These are phyloP conservation scores for Calonectria crousiana DNA, from an alignment of 2,329 filamentous ascomycete species.

Conservation along the genomic window DNA sequence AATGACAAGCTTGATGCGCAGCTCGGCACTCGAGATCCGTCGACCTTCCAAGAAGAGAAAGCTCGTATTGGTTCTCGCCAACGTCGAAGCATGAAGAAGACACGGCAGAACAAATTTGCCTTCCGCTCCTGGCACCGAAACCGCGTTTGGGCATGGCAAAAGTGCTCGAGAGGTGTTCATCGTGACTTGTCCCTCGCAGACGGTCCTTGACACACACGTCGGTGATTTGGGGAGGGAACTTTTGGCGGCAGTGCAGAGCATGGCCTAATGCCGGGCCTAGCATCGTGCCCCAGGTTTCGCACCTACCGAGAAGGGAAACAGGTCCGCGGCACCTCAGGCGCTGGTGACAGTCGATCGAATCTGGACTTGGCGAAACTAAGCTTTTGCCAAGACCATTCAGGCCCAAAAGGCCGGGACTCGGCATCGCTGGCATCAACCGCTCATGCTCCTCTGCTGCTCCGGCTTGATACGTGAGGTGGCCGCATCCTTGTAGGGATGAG, in stretches of 20 bases:
- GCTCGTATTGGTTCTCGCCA: background rate
- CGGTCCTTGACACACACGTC: background rate
- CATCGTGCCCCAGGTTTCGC: background rate
- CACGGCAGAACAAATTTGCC: background rate
- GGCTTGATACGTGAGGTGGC: background rate
- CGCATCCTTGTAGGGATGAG: background rate
- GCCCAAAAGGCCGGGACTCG: background rate
- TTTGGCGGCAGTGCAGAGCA: background rate
- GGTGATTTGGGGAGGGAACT: slow-evolving; percentile 1
- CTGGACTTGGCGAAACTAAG: background rate
- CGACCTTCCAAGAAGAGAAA: background rate
- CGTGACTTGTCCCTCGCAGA: background rate
- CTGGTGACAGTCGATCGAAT: background rate
- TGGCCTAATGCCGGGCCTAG: slow-evolving; percentile 3
- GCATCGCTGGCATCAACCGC: background rate
- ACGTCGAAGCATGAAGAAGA: slow-evolving; percentile 3
- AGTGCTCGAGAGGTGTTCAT: background rate
- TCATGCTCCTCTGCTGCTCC: background rate
- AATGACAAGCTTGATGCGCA: background rate
- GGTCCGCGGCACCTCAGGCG: background rate
- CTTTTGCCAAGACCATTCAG: background rate
- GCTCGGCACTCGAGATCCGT: background rate
- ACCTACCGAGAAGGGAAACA: slow-evolving; percentile 10
- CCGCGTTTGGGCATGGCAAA: background rate
- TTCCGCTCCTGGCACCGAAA: slow-evolving; percentile 1